A percentile compares a stretch with the other conserved stretches of the same genome.
These are phyloP conservation scores for Solidago caesia DNA, from an alignment of 129 eudicot species.

Conservation along the genomic window DNA sequence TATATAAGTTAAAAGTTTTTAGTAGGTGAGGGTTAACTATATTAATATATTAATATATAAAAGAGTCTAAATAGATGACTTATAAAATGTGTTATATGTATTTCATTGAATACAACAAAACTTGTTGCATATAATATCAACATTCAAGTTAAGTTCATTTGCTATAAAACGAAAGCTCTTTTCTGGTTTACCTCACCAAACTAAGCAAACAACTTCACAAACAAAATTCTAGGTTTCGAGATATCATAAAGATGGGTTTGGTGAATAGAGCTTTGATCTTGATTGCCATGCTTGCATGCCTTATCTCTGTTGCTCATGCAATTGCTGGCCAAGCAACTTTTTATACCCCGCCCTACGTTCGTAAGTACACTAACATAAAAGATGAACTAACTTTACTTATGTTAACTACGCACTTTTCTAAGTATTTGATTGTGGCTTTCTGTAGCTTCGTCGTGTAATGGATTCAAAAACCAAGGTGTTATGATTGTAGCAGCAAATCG, in stretches of 20 bases:
- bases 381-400: background rate
- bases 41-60: no score
- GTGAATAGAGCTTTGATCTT: slow-evolving; percentile 19
- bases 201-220: background rate
- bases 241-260: slow-evolving; percentile 10
- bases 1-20: no score
- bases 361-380: slow-evolving; percentile 26
- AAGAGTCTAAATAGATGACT: background rate
- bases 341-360: slow-evolving; percentile 40
- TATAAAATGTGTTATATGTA: background rate
- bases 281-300: slow-evolving; percentile 27
- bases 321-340: slow-evolving; percentile 48
- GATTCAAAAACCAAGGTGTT: slow-evolving; percentile 14
- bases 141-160: slow-evolving; percentile 1
- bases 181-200: slow-evolving; percentile 12
- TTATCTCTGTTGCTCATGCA: slow-evolving; percentile 37
- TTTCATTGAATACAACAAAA: slow-evolving; percentile 11
- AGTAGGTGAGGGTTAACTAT: background rate
- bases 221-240: background rate
- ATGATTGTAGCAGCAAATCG: slow-evolving; percentile 26
- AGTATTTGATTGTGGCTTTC: background rate
- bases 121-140: background rate
- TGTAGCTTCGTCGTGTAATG: slow-evolving; percentile 32
- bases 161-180: slow-evolving; percentile 18
- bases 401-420: background rate